A percentile compares a stretch with the other conserved stretches of the same genome.
Conservation (phyloP, 495 filamentous ascomycete species). For the Hypomontagnella submonticulosa region DNA sequence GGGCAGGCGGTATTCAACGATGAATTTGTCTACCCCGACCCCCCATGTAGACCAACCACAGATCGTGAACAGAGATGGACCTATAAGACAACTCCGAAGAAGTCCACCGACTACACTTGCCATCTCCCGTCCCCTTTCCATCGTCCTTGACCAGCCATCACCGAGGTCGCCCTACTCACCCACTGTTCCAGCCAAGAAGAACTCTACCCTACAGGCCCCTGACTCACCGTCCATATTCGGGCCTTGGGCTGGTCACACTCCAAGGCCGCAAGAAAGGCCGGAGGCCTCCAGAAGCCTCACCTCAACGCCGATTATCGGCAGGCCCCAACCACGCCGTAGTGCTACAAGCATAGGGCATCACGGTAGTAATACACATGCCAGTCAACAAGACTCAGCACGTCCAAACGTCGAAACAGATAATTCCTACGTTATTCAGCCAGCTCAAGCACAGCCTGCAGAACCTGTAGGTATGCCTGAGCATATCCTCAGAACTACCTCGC, state of each 20-base stretch:
- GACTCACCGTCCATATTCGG: constrained; percentile 46
- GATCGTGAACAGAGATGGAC: constrained; percentile 27
- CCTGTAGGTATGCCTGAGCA: constrained; percentile 13
- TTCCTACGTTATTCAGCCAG: constrained; percentile 11
- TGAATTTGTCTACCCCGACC: constrained; percentile 35
- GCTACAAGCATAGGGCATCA: neutral
- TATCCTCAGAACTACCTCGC: constrained; percentile 41
- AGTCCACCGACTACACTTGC: constrained; percentile 55
- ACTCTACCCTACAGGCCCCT: constrained; percentile 31
- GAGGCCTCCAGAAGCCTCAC: constrained; percentile 24
- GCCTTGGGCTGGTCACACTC: constrained; percentile 25
- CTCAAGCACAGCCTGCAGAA: neutral
- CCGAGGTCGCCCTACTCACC: constrained; percentile 45
- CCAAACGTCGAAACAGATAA: constrained; percentile 9
- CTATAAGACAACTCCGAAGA: constrained; percentile 47
- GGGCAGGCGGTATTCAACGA: constrained; percentile 55
- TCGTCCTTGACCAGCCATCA: constrained; percentile 61
- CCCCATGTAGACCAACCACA: constrained; percentile 23
- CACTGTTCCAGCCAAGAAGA: constrained; percentile 5
- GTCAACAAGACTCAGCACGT: constrained; percentile 3
- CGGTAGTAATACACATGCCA: constrained; percentile 3
- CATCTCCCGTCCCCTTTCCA: constrained; percentile 59
- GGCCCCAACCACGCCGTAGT: neutral
- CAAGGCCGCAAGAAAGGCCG: constrained; percentile 20
- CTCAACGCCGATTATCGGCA: constrained; percentile 7